Evolutionary conservation across 2,329 filamentous ascomycete genomes (phyloP), one percentile per base, ranked within the genome.

Genomic region (Nigrospora osmanthi): DNA sequence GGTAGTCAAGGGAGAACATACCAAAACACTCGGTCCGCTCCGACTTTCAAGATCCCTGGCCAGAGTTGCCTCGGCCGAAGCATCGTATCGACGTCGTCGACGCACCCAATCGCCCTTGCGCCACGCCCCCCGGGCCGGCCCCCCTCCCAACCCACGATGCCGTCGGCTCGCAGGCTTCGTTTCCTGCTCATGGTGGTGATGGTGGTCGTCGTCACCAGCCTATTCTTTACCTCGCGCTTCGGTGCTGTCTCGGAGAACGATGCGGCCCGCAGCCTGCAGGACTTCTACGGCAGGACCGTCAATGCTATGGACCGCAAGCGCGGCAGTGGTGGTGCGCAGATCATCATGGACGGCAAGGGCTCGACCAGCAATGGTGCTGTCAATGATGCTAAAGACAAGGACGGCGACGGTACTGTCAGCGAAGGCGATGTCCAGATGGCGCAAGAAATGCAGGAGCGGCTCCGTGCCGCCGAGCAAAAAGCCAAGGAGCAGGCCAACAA

Each of bases 211-310:
- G 66, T 91, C 53, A 73, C 83, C 38, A 68, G 85, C 44, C 70
- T 94, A 54, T 89, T 91, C 70, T 83, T 88, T 61, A 84, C 83
- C 16, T 76, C 75, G n/a, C 74, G 73, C 40, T 68, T 77, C 43
- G 72, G 75, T 46, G 68, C 75, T 41, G 70, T 71, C 32, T 63
- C 68, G 49, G 69, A 69, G 40, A 72, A 65, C 37, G 72, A 75
- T 54, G 40, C 35, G 14, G 53, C 56, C 30, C 62, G 58, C 42
- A 64, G 66, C 33, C 55, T 72, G 2, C 67, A 72, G 37, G 78
- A 78, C 55, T 83, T 83, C 53, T 81, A 81, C 65, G 67, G 71
- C 49, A 78, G 75, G 63, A 83, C 80, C 23, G 69, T 75, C 54
- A 66, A 74, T 46, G 79, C 76, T 10, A 63, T 83, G 55, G 64